Base-by-base conservation (phyloP, 345 rosid species). In the Brassica incana region DNA sequence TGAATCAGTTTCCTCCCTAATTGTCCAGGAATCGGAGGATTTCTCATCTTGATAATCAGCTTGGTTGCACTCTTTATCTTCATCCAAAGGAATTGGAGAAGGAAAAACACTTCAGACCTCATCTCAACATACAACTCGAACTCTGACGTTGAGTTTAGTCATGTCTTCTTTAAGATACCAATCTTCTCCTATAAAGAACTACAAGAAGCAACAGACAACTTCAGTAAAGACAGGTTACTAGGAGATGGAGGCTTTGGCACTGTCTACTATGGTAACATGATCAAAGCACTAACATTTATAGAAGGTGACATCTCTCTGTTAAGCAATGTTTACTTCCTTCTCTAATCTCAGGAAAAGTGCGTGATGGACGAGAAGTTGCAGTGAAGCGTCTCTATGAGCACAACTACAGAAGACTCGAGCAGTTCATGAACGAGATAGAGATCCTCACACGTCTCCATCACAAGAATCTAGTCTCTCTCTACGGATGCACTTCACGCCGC, bases 191-290 rank as follows among this genome's bases (percentile, higher is more conserved):
- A 82, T 1, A n/a, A 35, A 10, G 94, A 91, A 77, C 97, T 91
- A 65, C 86, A 86, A 76, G 78, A 86, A 83, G 91, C 92, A 6
- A 90, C 97, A 23, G 65, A 83, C 67, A 72, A 86, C 74, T 91
- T 88, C 38, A 82, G 82, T n/a, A 56, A 68, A 71, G 83, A 80
- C 0, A 83, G 83, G 62, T 82, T 85, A 73, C 85, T 91, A 9
- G 97, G 94, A 69, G 90, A 86, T 79, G 94, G 97, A 48, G 97
- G 97, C 23, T 90, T 82, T 73, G 97, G 97, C 67, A 85, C 87
- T 10, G 97, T 91, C 0, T 89, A 88, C 77, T 68, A 84, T 60
- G 97, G 94, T 91, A 81, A 85, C 84, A 79, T 15, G 0, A 73
- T 67, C 40, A 69, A 7, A 45, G 54, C 67, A 30, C 12, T 20